Evolutionary conservation across 805 yeast species (phyloP), one percentile per base, ranked within the genome.

Genomic region (Wickerhamiella australiensis): DNA sequence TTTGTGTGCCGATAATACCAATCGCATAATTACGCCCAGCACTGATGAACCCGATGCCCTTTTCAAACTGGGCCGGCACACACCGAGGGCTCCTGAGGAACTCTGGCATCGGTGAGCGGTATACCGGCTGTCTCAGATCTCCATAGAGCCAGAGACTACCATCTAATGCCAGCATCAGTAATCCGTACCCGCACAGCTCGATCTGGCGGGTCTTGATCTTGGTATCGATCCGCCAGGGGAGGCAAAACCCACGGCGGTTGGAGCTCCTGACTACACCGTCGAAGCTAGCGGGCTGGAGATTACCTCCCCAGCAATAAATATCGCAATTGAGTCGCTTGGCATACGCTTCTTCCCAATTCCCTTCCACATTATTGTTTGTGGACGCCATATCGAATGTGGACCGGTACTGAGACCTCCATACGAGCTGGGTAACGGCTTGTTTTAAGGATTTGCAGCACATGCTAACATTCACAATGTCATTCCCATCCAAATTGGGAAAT

Each of bases 101-200:
- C 9, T 33, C 9, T 8, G 27, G 27, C 27, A 9, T 7, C 27
- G 27, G 9, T 25, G 27, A 25, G 13, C 5, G 13, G 33, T 11
- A 11, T 29, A 12, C 13, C 13, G 13, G 9, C 13, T 5, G 38
- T 8, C 20, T 17, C 38, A 33, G 6, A 33, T 11, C 7, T 64
- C 66, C 29, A 62, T 55, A 0, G 82, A 85, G 4, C 60, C 69
- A 80, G 5, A 82, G 59, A 4, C 72, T 65, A 0, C 88, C 87
- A 0, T 69, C 61, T 25, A 69, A 68, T 0, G 82, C 73, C 31
- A 82, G 64, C 2, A 82, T 65, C 46, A 78, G 77, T 53, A 79
- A 77, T 3, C 79, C 73, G 57, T 71, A 81, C 1, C 90, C 90
- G 26, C 82, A 82, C 7, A 79, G 78, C 21, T 75, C 67, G 0